Percentiles rank a stretch among this genome's conserved stretches.
phyloP scores from a whole-genome alignment of 139 green algal species.

The Gonium pectorale region DNA sequence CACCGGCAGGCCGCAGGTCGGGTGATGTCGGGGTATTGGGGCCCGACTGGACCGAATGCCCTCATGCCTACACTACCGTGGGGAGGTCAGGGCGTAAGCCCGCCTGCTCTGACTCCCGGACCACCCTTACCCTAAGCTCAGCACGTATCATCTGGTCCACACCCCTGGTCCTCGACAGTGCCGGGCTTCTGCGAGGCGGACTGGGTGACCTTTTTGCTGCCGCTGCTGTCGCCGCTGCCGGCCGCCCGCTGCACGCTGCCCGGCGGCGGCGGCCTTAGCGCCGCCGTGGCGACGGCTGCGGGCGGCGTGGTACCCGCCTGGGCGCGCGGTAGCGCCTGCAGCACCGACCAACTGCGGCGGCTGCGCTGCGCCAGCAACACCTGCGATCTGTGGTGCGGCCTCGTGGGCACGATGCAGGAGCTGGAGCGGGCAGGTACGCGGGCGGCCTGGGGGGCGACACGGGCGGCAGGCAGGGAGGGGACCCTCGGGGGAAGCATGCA shows the following conservation, averaged over 20 bases:
- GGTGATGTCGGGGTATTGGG: too few relatives aligned
- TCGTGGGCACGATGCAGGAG: neutral
- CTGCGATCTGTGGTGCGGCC: slow-evolving; percentile 41
- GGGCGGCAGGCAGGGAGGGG: too few relatives aligned
- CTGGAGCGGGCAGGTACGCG: neutral
- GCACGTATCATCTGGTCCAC: too few relatives aligned
- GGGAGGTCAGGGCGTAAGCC: too few relatives aligned
- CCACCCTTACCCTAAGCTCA: too few relatives aligned
- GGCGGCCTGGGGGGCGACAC: too few relatives aligned
- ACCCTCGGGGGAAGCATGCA: too few relatives aligned
- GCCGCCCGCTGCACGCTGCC: neutral
- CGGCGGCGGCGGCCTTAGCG: neutral
- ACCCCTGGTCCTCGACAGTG: too few relatives aligned
- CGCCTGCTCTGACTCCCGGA: too few relatives aligned
- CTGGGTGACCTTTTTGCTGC: slow-evolving; percentile 17
- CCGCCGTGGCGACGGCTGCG: neutral
- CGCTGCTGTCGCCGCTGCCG: slow-evolving; percentile 22
- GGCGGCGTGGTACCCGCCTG: neutral
- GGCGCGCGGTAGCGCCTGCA: neutral
- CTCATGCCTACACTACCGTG: too few relatives aligned
- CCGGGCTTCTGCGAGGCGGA: slow-evolving; percentile 3
- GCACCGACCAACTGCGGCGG: neutral
- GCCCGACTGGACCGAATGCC: too few relatives aligned
- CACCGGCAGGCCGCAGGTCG: too few relatives aligned
- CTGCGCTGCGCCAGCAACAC: neutral